phyloP scores from a whole-genome alignment of 257 asterid genomes.

The Solanum verrucosum region DNA sequence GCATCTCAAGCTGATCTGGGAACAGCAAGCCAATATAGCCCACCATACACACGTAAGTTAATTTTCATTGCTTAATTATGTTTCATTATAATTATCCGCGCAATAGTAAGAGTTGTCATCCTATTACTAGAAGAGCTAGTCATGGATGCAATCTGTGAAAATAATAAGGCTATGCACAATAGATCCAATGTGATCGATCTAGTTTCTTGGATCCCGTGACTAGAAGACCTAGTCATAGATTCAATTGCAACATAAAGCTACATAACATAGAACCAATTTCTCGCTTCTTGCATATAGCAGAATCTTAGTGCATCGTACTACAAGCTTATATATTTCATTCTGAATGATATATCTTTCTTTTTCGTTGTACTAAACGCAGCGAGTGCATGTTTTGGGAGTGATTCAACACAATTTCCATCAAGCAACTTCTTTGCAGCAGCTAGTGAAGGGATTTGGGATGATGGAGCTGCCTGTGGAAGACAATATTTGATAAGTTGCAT shows the following conservation, averaged over 20 bases:
- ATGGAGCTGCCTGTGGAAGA: constrained; percentile 81
- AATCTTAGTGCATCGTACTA: background rate
- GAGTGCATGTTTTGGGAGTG: constrained; percentile 59
- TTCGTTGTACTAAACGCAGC: constrained; percentile 16
- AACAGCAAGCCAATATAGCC: constrained; percentile 45
- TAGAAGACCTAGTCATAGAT: background rate
- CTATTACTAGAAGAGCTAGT: background rate
- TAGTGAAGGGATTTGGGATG: constrained; percentile 76
- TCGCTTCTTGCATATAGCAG: background rate
- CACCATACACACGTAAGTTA: constrained; percentile 72
- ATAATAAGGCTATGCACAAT: background rate
- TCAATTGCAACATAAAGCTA: background rate
- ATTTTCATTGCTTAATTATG: background rate
- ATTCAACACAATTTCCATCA: constrained; percentile 48
- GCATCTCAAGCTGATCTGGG: constrained; percentile 55
- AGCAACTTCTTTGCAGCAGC: constrained; percentile 67
- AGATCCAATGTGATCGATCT: background rate
- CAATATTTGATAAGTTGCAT: constrained; percentile 64
- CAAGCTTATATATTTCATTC: background rate
- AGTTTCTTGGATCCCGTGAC: background rate
- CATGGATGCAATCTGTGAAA: no score
- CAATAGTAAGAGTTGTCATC: background rate
- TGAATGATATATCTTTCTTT: background rate
- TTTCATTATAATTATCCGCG: background rate
- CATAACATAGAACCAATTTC: accelerated